Evolutionary conservation across 768 basidiomycete genomes (phyloP), one percentile per base, ranked within the genome.

Genomic region (Panus rudis): DNA sequence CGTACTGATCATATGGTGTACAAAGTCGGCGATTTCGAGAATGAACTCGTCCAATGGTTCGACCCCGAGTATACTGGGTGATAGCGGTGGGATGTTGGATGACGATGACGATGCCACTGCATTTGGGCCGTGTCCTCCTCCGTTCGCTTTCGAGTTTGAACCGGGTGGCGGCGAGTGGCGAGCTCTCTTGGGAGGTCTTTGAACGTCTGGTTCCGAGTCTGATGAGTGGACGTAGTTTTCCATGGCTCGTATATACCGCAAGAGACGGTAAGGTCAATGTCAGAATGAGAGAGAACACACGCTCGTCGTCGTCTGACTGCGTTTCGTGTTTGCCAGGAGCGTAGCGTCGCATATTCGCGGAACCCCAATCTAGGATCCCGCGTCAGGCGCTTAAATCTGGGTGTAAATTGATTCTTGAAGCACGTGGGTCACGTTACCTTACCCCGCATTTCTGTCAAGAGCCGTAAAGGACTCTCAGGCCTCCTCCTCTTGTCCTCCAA

Each of bases 11-110:
- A 73, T 79, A 55, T 82, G 80, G 63, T 80, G 79, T 28, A 93
- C 69, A 63, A 90, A 96, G 65, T 94, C 89, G 27, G 89, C 92
- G 43, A 96, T 74, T 59, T 91, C 87, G 58, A 79, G 79, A 60
- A 92, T 91, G 58, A 96, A 92, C 57, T 94, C 92, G 62, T 96
- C 92, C 23, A 90, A 67, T 2, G 92, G 92, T 58, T 93, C 92
- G 39, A 91, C 81, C 41, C 85, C 86, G 22, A 96, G 77, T 50
- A 93, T 89, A 13, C 84, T 88, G 31, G 82, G 69, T 2, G 84
- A 84, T 30, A 87, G 74, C 3, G 81, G 82, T 4, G 79, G 81
- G 14, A 84, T 58, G 40, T 47, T 51, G 19, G 28, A 14, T 37
- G n/a, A 12, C 31, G 32, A 16, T 27, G 45, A 2, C 13, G 28